phyloP scores from a whole-genome alignment of 2,329 filamentous ascomycete species.

The Xylaria sp. region DNA sequence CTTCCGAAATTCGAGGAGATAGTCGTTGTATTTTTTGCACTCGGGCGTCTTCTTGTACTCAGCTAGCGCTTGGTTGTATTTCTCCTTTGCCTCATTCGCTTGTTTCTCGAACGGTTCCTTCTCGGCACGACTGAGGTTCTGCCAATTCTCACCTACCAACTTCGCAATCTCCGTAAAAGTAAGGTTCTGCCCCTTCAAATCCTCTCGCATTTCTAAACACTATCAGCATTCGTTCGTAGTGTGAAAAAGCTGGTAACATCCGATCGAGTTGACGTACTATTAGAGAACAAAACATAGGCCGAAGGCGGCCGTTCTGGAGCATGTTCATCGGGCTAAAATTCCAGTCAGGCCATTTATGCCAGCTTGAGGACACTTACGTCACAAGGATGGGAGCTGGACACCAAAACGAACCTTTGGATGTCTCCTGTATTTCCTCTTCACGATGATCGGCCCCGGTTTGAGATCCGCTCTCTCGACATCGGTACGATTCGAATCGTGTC shows the following conservation, averaged over 20 bases:
- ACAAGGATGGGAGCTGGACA: background rate
- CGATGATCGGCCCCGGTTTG: constrained; percentile 56
- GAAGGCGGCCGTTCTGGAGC: constrained; percentile 84
- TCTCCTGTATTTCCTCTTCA: constrained; percentile 80
- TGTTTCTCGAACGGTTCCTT: constrained; percentile 79
- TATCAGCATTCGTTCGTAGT: constrained; percentile 21
- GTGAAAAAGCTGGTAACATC: background rate
- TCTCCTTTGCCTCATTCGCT: constrained; percentile 79
- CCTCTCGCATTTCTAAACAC: constrained; percentile 75
- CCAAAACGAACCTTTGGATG: constrained; percentile 74
- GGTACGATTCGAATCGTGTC: constrained; percentile 63
- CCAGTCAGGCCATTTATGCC: constrained; percentile 19
- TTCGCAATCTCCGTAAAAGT: constrained; percentile 88
- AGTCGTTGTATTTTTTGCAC: constrained; percentile 75
- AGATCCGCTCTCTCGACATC: constrained; percentile 58
- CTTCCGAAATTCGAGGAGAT: constrained; percentile 81
- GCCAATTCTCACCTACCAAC: constrained; percentile 84
- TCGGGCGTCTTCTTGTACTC: constrained; percentile 82
- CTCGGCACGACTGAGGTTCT: constrained; percentile 72
- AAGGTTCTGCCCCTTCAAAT: constrained; percentile 78
- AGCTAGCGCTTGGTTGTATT: constrained; percentile 76
- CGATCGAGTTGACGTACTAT: constrained; percentile 66
- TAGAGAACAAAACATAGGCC: constrained; percentile 87
- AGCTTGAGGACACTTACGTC: background rate
- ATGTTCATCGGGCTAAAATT: constrained; percentile 75